phyloP scores from a whole-genome alignment of 768 basidiomycete species.

The Mycena alexandri region DNA sequence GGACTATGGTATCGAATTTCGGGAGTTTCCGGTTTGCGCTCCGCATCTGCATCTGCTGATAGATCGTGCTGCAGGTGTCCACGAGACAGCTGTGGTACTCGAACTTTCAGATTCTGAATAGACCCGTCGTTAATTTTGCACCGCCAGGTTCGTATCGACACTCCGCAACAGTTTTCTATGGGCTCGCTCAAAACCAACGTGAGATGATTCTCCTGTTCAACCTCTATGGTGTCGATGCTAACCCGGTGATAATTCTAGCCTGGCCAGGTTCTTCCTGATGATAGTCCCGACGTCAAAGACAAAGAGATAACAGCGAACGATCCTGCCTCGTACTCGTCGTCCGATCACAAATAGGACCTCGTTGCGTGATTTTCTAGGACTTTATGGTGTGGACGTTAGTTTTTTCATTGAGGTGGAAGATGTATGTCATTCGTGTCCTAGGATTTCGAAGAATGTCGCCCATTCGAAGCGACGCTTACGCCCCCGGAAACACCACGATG shows the following conservation, averaged over 20 bases:
- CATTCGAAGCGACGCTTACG: conserved; percentile 3
- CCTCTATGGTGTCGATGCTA: conserved; percentile 11
- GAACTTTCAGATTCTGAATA: conserved; percentile 7
- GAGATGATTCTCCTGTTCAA: conserved; percentile 15
- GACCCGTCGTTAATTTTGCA: background rate
- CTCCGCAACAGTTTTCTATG: conserved; percentile 8
- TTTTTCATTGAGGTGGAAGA: conserved; percentile 4
- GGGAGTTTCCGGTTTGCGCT: conserved; percentile 16
- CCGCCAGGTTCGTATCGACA: no score
- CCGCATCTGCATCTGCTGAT: background rate
- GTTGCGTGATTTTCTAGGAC: conserved; percentile 7
- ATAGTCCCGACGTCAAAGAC: conserved; percentile 8
- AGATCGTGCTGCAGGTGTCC: conserved; percentile 11
- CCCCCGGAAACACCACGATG: conserved; percentile 1
- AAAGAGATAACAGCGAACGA: conserved; percentile 14
- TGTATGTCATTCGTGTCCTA: conserved; percentile 5
- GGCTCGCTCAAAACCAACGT: conserved; percentile 18
- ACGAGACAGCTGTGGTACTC: no score
- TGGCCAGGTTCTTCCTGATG: conserved; percentile 10
- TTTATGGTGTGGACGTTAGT: background rate
- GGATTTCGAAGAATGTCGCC: background rate
- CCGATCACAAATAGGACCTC: conserved; percentile 2
- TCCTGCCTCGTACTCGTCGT: conserved; percentile 9
- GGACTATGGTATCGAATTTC: conserved; percentile 8
- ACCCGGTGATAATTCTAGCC: conserved; percentile 6